Conservation (phyloP, 148 eudicot genomes). For the Rhododendron griersonianum region DNA sequence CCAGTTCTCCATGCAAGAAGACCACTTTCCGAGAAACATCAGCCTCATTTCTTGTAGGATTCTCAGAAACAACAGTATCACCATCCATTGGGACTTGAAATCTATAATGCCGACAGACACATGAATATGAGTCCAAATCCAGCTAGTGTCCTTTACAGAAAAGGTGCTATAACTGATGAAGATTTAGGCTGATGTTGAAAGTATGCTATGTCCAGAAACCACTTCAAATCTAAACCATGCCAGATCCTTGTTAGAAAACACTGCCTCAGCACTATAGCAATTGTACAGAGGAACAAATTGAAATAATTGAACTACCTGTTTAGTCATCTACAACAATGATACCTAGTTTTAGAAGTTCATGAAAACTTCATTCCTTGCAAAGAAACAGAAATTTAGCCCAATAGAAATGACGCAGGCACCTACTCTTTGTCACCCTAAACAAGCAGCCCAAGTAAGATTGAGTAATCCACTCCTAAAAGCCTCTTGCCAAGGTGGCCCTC, state of each 20-base stretch:
- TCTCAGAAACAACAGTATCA: not conserved
- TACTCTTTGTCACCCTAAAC: not conserved
- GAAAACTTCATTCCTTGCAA: not conserved
- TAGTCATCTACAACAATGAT: not conserved
- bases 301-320: not conserved
- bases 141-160: not conserved
- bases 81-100: slow-evolving; percentile 10
- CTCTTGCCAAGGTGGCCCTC: not conserved
- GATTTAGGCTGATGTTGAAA: not conserved
- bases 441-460: not conserved
- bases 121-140: not conserved
- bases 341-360: not conserved
- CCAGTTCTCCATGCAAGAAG: slow-evolving; percentile 22
- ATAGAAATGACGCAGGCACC: not conserved
- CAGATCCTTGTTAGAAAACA: not conserved
- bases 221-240: not conserved
- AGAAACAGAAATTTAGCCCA: not conserved
- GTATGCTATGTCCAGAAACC: not conserved
- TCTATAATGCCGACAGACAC: not conserved
- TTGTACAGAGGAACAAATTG: not conserved
- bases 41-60: not conserved
- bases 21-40: not conserved
- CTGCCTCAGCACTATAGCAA: not conserved
- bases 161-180: not conserved
- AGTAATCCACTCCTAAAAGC: not conserved